phyloP scores from a whole-genome alignment of 768 basidiomycete genomes.

The Amanita pseudoporphyria region DNA sequence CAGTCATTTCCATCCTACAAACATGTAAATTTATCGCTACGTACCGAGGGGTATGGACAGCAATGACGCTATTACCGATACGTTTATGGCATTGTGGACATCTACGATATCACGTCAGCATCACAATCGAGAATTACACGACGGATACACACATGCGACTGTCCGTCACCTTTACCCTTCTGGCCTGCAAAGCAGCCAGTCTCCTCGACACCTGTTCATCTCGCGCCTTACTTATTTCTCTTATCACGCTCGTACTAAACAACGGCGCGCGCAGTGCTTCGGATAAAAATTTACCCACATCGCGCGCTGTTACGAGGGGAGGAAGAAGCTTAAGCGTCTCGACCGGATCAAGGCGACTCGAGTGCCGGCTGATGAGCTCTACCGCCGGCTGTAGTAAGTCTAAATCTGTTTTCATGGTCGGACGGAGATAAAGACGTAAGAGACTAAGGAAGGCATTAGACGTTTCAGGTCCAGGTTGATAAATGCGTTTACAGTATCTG shows the following conservation, averaged over 20 bases:
- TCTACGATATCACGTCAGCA: constrained; percentile 28
- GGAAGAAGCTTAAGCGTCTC: constrained; percentile 83
- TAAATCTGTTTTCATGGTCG: constrained; percentile 37
- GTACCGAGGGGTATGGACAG: constrained; percentile 82
- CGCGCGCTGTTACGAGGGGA: constrained; percentile 77
- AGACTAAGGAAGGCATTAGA: constrained; percentile 72
- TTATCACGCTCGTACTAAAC: constrained; percentile 61
- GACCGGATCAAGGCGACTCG: constrained; percentile 69
- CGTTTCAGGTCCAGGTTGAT: constrained; percentile 47
- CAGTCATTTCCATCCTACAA: background rate
- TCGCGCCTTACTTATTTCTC: constrained; percentile 62
- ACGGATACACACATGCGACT: constrained; percentile 71
- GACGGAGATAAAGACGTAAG: constrained; percentile 80
- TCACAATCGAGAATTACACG: background rate
- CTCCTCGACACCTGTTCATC: constrained; percentile 67
- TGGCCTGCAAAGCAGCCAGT: constrained; percentile 69
- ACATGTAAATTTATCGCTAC: constrained; percentile 14
- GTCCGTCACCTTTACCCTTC: constrained; percentile 86
- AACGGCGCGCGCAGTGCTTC: constrained; percentile 58
- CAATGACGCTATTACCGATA: constrained; percentile 87
- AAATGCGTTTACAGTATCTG: constrained; percentile 87
- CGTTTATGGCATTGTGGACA: constrained; percentile 96
- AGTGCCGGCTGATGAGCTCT: constrained; percentile 79
- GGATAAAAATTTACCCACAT: constrained; percentile 69
- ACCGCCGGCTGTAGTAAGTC: constrained; percentile 76